A percentile compares a stretch with the other conserved stretches of the same genome.
Evolutionary conservation across 805 yeast genomes (phyloP).

Genomic region (Candida nonsorbophila): DNA sequence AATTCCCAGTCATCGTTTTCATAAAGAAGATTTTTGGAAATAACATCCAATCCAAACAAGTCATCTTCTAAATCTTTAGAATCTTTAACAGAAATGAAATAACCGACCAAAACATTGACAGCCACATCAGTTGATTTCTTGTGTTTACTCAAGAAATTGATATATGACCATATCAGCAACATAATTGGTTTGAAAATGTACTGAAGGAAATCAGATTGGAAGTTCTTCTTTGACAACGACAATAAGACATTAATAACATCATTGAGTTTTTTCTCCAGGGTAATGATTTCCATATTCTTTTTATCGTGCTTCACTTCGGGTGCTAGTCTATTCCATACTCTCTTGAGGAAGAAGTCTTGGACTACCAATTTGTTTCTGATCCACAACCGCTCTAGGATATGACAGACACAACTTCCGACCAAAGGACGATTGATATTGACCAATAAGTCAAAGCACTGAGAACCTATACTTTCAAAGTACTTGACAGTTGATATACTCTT

Average conservation of each 20-base stretch:
- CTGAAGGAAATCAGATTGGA: constrained; percentile 17
- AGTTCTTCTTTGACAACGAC: constrained; percentile 46
- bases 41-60: constrained; percentile 19
- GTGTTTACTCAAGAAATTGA: constrained; percentile 25
- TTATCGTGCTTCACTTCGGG: constrained; percentile 19
- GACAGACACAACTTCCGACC: constrained; percentile 51
- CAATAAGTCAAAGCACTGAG: constrained; percentile 58
- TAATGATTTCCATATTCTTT: constrained; percentile 20
- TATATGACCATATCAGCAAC: constrained; percentile 41
- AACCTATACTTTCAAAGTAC: constrained; percentile 57
- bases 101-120: constrained; percentile 33
- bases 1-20: constrained; percentile 35
- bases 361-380: constrained; percentile 44
- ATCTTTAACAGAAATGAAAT: constrained; percentile 20
- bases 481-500: constrained; percentile 33
- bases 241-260: constrained; percentile 62
- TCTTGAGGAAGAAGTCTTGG: constrained; percentile 53
- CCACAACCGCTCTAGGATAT: constrained; percentile 50
- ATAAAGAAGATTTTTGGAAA: constrained; percentile 27
- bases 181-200: constrained; percentile 26
- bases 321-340: constrained; percentile 41
- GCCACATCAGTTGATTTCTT: constrained; percentile 29
- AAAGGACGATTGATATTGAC: constrained; percentile 57
- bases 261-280: constrained; percentile 48
- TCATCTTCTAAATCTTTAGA: constrained; percentile 9